Base-by-base conservation (phyloP, 179 eudicot species). In the Vitellaria paradoxa region DNA sequence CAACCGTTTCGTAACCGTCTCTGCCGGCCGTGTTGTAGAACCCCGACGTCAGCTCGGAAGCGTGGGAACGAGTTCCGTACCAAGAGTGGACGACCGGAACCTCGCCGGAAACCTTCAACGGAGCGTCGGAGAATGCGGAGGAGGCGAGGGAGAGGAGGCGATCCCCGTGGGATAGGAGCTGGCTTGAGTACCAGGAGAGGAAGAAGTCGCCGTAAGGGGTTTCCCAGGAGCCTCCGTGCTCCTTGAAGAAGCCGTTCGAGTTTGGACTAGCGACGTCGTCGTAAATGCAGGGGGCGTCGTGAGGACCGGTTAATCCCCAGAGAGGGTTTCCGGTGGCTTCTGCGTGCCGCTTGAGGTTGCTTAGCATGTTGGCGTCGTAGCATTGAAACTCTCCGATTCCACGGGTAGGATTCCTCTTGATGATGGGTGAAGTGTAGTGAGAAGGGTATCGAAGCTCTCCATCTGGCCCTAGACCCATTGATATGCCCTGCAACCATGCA, bases 371-470 rank as follows among this genome's bases (percentile, higher is more conserved):
- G 65, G 84, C 81, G 55, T 92, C 97, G 30, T 91, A 92, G 78
- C 97, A 91, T 73, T 94, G 98, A 79, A 94, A 94, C 74, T 92
- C 98, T 52, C 98, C 98, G 2, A 85, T 92, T 18, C 97, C 96
- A 2, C 9, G 74, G 37, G 24, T 68, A 17, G 65, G 69, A 10
- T 47, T 72, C 21, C 65, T 24, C 79, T 84, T 30, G 82, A 11
- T 21, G 37, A 30, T 30, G 81, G 56, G 10, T 70, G 72, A 2
- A 30, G 37, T 2, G 68, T 82, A 86, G 53, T 69, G 80, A 74
- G 94, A 89, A 50, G 98, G 98, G 81, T 91, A 94, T 12, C 89
- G 85, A 66, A 94, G 97, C 79, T 94, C 97, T 18, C 98, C 98
- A 77, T 88, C 88, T 17, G 98, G 98, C 80, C 98, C 98, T 20